Evolutionary conservation across 148 eudicot genomes (phyloP), one percentile per base, ranked within the genome.

Genomic region (Arbutus unedo): DNA sequence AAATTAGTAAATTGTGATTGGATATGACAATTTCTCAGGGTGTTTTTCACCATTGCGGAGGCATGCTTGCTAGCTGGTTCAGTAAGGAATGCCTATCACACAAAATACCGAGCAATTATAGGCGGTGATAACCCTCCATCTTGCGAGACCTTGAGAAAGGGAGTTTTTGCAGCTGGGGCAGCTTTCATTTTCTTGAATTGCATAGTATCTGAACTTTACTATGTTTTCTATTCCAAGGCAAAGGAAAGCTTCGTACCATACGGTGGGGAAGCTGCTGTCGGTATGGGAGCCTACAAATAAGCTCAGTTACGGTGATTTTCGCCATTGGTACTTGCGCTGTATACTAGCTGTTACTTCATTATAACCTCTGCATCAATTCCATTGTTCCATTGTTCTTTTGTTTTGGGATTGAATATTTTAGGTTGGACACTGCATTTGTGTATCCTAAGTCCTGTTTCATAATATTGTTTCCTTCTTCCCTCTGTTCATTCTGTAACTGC

Each of bases 131-230:
- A 80, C 21, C 85, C 91, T 18, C 98, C 91, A 8, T 91, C 94
- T 14, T 96, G 99, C 47, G 91, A 92, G 86, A 92, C 93, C 4
- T 86, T 94, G 59, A 94, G 99, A 80, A 94, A 94, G 88, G 98
- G 99, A 60, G 98, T 94, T 10, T 96, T 96, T 84, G 98, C 93
- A 59, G 95, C 99, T 3, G 98, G 93, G 25, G 99, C 98, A 48
- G 93, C 98, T 9, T 96, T 96, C 87, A 85, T 85, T 48, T 88
- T 94, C 88, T 85, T 94, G 85, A 94, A 98, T 0, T 84, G 83
- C 79, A 92, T 96, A 31, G 23, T 94, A 79, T 92, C 98, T 3
- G 83, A 92, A 81, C 87, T 96, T 77, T 96, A 94, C 87, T 93
- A 90, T 80, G 75, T 90, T 51, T 87, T 78, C 89, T 93, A 88